Conservation (phyloP, 1,284 basidiomycete genomes). For the Pascua guehoae region DNA sequence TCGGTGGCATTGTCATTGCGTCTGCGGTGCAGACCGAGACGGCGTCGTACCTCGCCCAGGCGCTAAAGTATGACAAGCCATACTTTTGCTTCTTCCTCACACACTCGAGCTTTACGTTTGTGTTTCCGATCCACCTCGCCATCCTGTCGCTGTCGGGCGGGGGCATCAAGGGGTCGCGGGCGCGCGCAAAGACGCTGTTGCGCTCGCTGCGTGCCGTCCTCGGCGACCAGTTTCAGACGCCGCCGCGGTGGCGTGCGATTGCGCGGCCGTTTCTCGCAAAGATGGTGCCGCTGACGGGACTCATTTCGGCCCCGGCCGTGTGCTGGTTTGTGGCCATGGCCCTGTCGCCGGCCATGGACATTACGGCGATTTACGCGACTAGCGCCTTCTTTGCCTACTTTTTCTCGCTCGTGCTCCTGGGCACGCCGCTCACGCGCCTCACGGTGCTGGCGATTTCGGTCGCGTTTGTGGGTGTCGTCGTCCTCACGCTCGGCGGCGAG, state of each 20-base stretch:
- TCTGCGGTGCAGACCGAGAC: constrained; percentile 45
- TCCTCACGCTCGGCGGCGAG: constrained; percentile 36
- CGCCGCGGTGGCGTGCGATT: constrained; percentile 29
- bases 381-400: constrained; percentile 41
- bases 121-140: constrained; percentile 41
- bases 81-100: constrained; percentile 50
- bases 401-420: constrained; percentile 43
- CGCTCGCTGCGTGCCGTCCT: constrained; percentile 16
- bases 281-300: constrained; percentile 31
- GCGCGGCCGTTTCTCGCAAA: constrained; percentile 21
- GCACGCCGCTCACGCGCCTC: constrained; percentile 34
- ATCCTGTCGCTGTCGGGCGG: constrained; percentile 16
- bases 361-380: constrained; percentile 45
- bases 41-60: constrained; percentile 31
- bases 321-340: constrained; percentile 43
- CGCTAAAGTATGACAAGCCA: constrained; percentile 40
- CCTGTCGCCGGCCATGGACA: constrained; percentile 36
- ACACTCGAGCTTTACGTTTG: constrained; percentile 43
- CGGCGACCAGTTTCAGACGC: constrained; percentile 17
- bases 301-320: constrained; percentile 37
- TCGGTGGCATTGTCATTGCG: constrained; percentile 41
- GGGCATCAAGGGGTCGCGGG: neutral
- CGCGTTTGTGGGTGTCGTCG: constrained; percentile 45
- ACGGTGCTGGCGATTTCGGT: constrained; percentile 40
- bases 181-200: constrained; percentile 8